Conservation (phyloP, 2,329 filamentous ascomycete species). For the Torrubiella hemipterigena region DNA sequence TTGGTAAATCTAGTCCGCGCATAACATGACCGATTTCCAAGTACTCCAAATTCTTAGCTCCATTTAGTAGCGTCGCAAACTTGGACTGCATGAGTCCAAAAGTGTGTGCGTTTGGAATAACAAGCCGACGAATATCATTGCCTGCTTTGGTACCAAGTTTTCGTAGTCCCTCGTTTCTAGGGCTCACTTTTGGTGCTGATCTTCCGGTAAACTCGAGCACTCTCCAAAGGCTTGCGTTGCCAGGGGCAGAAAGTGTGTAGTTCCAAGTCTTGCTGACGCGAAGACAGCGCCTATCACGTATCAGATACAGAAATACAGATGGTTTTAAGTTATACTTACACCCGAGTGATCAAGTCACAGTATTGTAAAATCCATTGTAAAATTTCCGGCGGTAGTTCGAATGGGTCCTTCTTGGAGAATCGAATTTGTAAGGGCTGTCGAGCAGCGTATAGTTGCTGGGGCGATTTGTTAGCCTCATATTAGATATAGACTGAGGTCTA, state of each 20-base stretch:
- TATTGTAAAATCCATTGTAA: conserved; percentile 21
- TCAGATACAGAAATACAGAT: background rate
- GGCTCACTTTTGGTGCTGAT: conserved; percentile 10
- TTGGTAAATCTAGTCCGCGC: conserved; percentile 1
- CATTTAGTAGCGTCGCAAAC: conserved; percentile 14
- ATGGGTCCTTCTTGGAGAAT: conserved; percentile 21
- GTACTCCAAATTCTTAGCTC: conserved; percentile 14
- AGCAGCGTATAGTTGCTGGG: conserved; percentile 20
- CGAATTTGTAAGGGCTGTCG: conserved; percentile 21
- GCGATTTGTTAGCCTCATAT: background rate
- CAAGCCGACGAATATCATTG: conserved; percentile 16
- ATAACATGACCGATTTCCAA: conserved; percentile 12
- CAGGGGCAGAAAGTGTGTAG: conserved; percentile 14
- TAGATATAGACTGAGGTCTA: background rate
- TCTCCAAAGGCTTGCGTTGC: conserved; percentile 18
- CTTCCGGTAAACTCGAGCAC: conserved; percentile 15
- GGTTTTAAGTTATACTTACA: conserved; percentile 11
- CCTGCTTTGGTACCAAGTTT: conserved; percentile 19
- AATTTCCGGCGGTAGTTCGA: conserved; percentile 23
- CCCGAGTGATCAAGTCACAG: conserved; percentile 18
- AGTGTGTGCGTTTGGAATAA: conserved; percentile 12
- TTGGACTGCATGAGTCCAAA: conserved; percentile 19
- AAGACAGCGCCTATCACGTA: conserved; percentile 15
- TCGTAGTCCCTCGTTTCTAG: conserved; percentile 12
- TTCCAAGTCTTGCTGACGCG: conserved; percentile 21